Conservation (phyloP, 176 grass and related monocot species). For the Melocanna baccifera region DNA sequence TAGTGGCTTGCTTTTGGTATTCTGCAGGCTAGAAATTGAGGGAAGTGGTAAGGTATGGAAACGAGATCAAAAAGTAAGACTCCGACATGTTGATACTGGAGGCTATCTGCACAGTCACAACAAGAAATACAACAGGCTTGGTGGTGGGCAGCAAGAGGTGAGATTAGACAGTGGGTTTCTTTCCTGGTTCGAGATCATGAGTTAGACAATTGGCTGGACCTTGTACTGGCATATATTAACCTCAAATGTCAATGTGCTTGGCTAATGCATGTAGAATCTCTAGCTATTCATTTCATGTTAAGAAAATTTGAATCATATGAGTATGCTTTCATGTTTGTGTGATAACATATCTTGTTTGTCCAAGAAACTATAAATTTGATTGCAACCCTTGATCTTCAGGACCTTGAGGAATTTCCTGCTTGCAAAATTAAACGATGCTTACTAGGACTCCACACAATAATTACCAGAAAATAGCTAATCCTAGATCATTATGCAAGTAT, state of each 20-base stretch:
- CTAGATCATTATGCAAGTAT: conserved; percentile 5
- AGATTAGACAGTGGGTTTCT: neutral
- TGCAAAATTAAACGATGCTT: neutral
- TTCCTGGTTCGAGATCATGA: neutral
- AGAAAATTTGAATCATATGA: neutral
- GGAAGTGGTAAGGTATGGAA: conserved; percentile 67
- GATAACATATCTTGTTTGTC: neutral
- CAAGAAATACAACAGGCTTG: conserved; percentile 77
- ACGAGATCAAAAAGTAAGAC: conserved; percentile 58
- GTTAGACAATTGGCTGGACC: neutral
- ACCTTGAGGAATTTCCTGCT: neutral
- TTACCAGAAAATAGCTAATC: neutral
- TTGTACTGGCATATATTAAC: neutral
- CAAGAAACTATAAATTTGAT: neutral
- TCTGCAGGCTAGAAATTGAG: conserved; percentile 66
- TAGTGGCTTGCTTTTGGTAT: neutral
- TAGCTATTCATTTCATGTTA: conserved; percentile 3
- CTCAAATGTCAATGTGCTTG: neutral
- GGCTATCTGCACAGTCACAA: conserved; percentile 81
- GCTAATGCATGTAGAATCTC: neutral
- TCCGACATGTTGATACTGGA: conserved; percentile 66
- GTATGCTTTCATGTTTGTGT: neutral
- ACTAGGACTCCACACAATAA: neutral
- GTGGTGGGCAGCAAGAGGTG: conserved; percentile 82
- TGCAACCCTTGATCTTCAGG: neutral